Base-by-base conservation (phyloP, 352 stramenopile species). In the Globisporangium apiculatum region DNA sequence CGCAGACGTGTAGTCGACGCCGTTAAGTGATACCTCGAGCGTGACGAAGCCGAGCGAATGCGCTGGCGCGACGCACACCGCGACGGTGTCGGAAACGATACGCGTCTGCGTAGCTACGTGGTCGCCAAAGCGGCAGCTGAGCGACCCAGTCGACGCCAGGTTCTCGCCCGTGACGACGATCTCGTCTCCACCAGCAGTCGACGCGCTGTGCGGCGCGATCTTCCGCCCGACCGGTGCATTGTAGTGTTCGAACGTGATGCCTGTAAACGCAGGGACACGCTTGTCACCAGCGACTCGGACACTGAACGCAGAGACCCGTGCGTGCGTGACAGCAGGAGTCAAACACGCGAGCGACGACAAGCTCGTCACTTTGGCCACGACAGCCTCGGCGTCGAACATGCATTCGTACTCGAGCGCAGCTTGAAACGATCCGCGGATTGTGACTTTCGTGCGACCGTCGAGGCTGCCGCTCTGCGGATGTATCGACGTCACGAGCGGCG, bases 21-120 rank as follows among this genome's bases (percentile, higher is more conserved):
- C 70, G 50, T 86, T 86, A 38, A 83, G 47, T 18, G 72, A 71
- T 9, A 87, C 37, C 51, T 80, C 68, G 3, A 86, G 47, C 8
- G 49, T 42, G 4, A 68, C 60, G 31, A 72, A 83, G 0, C 72
- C 72, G 10, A 31, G 38, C n/a, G 17, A 42, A 46, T 59, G 68
- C 37, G 51, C 14, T 7, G 69, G 76, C 31, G 57, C 53, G 8
- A 63, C 5, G 35, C 73, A 84, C 10, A 55, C 48, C 36, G 83
- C 60, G 4, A 70, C 59, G 4, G 43, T 71, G 6, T 54, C 40
- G 0, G 72, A 83, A 3, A 84, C 45, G 24, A 73, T 68, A 7
- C n/a, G 46, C 3, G 45, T 59, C 9, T 55, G 12, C 3, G 31
- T 58, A n/a, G 46, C 48, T 48, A 6, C 6, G 1, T 51, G 53